Conservation (phyloP, 2,329 filamentous ascomycete genomes). For the Aspergillus eucalypticola region DNA sequence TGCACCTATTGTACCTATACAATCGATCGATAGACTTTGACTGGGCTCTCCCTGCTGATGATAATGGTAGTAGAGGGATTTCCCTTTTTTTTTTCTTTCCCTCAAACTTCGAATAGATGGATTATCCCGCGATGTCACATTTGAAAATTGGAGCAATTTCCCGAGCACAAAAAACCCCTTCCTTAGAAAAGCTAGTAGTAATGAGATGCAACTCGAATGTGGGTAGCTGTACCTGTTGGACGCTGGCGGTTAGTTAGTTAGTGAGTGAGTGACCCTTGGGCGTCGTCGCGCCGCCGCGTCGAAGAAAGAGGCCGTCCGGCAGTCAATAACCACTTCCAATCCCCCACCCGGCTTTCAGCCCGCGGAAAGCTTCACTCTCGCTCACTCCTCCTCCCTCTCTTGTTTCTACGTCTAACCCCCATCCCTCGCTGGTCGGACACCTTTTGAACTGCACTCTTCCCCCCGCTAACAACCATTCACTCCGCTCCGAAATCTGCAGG, state of each 20-base stretch:
- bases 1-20: background rate
- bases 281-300: background rate
- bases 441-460: background rate
- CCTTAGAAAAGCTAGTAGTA: no score
- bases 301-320: background rate
- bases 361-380: slow-evolving; percentile 8
- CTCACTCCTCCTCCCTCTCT: slow-evolving; percentile 7
- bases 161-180: background rate
- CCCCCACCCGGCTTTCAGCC: background rate
- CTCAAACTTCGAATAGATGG: background rate
- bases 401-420: background rate
- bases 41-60: background rate
- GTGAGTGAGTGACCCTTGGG: background rate
- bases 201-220: no score
- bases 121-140: background rate
- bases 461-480: background rate
- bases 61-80: background rate
- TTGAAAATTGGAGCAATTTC: background rate
- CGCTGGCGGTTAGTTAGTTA: background rate
- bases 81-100: background rate
- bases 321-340: slow-evolving; percentile 1
- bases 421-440: background rate
- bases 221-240: background rate
- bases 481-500: background rate
- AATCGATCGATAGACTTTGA: background rate